Base-by-base conservation (phyloP, 805 yeast species). In the Candida ovalis region DNA sequence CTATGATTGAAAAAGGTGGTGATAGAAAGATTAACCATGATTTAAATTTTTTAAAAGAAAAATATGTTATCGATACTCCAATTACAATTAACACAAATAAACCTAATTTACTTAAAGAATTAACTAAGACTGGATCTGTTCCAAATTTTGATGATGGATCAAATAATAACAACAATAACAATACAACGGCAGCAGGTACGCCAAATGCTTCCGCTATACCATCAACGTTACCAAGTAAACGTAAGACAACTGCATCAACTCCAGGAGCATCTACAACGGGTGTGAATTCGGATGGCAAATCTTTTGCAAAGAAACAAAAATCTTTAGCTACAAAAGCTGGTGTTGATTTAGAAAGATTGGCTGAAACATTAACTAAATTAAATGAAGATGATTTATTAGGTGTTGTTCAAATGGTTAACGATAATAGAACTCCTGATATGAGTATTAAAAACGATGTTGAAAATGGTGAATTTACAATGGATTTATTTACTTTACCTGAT, bases 391-490 rank as follows among this genome's bases (percentile, higher is more conserved):
- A 94, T 68, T 75, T 92, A 57, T 80, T 94, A 44, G 95, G 90
- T 30, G 94, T 94, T 43, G 98, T 92, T 47, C 98, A 92, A 70
- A 91, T 92, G 97, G 94, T 92, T 37, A 90, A 96, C 40, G 98
- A 92, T 67, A 94, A 94, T 71, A 81, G 88, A 63, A 89, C 98
- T 4, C 81, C 88, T 40, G 98, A 92, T 43, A 92, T 92, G 96
- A 90, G 86, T 69, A 86, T 92, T 59, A 91, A 91, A 65, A 92
- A 94, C 67, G 96, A 92, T 61, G 90, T 88, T 44, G 98, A 92
- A 53, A 92, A 88, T 60, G 99, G 99, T 45, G 98, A 94, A 72
- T 92, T 94, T 67, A 89, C 96, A 46, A 88, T 92, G 88, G 99
- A 92, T 70, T 77, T 92, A 58, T 91, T 82, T 68, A 91, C 97